A percentile compares a stretch with the other conserved stretches of the same genome.
Conservation (phyloP, 768 basidiomycete species). For the Podaxis carcinomalis region DNA sequence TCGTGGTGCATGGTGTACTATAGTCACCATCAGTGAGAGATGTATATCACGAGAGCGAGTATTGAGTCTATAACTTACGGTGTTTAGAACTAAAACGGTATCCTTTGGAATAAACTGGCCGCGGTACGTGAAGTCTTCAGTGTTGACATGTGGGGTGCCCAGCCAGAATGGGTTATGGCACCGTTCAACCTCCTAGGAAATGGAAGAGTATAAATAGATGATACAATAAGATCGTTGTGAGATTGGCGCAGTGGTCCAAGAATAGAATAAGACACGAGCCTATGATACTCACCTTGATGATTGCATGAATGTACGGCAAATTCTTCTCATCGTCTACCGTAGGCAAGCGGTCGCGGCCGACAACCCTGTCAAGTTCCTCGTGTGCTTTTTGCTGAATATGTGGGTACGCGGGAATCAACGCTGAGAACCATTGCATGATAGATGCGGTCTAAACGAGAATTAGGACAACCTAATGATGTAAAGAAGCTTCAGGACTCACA, state of each 20-base stretch:
- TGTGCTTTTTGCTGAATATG: constrained; percentile 17
- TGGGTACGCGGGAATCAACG: constrained; percentile 19
- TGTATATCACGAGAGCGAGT: neutral
- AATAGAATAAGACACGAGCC: neutral
- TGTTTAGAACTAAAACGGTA: constrained; percentile 35
- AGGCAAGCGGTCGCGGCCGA: constrained; percentile 16
- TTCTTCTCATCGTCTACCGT: constrained; percentile 15
- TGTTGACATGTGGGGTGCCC: constrained; percentile 34
- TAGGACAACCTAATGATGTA: neutral
- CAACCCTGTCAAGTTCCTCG: constrained; percentile 22
- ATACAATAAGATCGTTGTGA: neutral
- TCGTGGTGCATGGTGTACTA: constrained; percentile 35
- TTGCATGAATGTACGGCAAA: constrained; percentile 17
- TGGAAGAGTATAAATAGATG: neutral
- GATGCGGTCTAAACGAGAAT: constrained; percentile 24
- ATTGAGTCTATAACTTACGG: constrained; percentile 14
- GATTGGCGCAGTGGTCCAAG: too few relatives aligned
- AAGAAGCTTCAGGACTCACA: neutral
- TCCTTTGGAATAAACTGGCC: constrained; percentile 38
- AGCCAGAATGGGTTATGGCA: constrained; percentile 36
- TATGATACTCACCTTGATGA: constrained; percentile 17
- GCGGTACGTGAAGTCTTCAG: constrained; percentile 35
- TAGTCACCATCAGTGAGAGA: neutral
- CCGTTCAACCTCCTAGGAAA: constrained; percentile 28
- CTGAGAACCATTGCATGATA: constrained; percentile 35